Conservation (phyloP, 768 basidiomycete genomes). For the Sporobolomyces roseus region DNA sequence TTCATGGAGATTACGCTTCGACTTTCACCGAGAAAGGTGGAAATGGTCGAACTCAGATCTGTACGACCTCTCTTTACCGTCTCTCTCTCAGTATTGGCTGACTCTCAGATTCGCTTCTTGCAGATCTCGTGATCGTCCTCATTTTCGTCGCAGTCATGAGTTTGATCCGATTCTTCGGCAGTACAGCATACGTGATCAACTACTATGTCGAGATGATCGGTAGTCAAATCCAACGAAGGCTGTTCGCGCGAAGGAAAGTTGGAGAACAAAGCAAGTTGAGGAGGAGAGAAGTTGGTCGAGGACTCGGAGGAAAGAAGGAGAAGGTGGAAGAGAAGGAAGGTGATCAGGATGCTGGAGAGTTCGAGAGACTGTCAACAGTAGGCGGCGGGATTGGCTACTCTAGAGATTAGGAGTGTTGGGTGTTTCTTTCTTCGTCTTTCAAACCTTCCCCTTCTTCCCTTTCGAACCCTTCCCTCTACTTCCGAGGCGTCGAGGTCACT, state of each 20-base stretch:
- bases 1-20: conserved; percentile 60
- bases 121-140: conserved; percentile 74
- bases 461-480: background rate
- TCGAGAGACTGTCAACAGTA: background rate
- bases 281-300: background rate
- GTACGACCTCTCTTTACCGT: conserved; percentile 16
- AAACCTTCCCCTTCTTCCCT: background rate
- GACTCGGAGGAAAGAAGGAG: conserved; percentile 15
- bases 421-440: background rate
- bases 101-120: too few species aligned
- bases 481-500: too few species aligned
- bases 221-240: conserved; percentile 7
- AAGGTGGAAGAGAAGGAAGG: conserved; percentile 8
- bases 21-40: conserved; percentile 59
- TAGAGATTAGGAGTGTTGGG: background rate
- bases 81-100: background rate
- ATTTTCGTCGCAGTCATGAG: conserved; percentile 70
- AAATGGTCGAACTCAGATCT: conserved; percentile 59
- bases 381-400: background rate
- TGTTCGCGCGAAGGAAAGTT: conserved; percentile 24
- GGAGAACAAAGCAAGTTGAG: conserved; percentile 12
- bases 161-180: conserved; percentile 59
- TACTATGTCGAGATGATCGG: conserved; percentile 25
- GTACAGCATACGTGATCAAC: conserved; percentile 53
- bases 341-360: background rate